Base-by-base conservation (phyloP, 2,329 filamentous ascomycete genomes). In the Phialocephala sp. region DNA sequence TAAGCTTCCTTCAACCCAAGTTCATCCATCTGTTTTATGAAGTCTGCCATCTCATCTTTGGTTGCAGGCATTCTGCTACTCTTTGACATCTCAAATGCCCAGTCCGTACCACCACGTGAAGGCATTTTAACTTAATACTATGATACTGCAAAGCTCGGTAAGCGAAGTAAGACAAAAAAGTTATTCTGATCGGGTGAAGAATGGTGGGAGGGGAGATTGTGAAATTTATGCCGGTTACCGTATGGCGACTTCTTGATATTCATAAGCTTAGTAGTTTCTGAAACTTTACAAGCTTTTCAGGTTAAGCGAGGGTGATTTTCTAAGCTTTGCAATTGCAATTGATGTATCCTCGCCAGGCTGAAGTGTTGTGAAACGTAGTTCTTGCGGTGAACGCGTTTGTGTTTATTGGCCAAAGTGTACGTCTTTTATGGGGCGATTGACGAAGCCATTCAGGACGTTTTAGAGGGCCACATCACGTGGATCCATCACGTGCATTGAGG, bases 1-100 rank as follows among this genome's bases (percentile, higher is more conserved):
- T 65, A 65, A 24, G 39, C 20, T 18, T 57, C 59, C 8, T 65
- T 65, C 8, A 56, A n/a, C 14, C 60, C 60, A 2, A 62, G 4
- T 6, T 55, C 35, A 43, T 62, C 47, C 47, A 62, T 56, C 47
- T 62, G 45, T 35, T 56, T 27, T 8, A 56, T n/a, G 35, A 59
- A 43, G 22, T 43, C 56, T 22, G 9, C 20, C 15, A 45, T n/a
- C 14, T 45, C 43, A n/a, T 8, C n/a, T 45, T 45, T 8, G 18
- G 8, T 45, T 45, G 43, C 8, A 18, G 43, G 43, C 43, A 45
- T n/a, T 20, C n/a, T 45, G 15, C 18, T 18, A 18, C n/a, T 45
- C 43, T 45, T 18, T 18, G 15, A 8, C 43, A 45, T 12, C 15
- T 45, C 43, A n/a, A 18, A 4, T 41, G 37, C 37, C 37, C 37